Evolutionary conservation across 306 rosid species (phyloP).

Genomic region (Hippophae gyantsensis): DNA sequence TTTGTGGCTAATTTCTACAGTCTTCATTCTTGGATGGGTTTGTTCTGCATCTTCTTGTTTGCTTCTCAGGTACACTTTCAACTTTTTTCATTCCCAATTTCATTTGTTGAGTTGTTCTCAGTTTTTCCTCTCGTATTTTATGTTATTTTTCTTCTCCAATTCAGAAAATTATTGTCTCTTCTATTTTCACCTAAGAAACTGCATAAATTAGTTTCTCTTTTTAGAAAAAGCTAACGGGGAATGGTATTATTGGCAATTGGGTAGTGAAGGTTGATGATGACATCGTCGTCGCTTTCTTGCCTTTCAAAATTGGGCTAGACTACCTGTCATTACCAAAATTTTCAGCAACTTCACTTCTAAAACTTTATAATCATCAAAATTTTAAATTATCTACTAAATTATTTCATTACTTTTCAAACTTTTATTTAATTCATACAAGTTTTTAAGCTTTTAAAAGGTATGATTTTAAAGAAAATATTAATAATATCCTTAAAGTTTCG

Average conservation of each 20-base stretch:
- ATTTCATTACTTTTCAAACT: too few species aligned
- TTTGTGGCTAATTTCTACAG: conserved; percentile 77
- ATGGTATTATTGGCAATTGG: too few species aligned
- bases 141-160: not conserved
- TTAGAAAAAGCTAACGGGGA: not conserved
- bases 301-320: not conserved
- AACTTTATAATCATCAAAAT: too few species aligned
- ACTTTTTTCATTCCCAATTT: not conserved
- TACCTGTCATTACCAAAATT: too few species aligned
- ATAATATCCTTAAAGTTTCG: too few species aligned
- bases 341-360: too few species aligned
- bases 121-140: not conserved
- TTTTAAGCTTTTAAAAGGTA: too few species aligned
- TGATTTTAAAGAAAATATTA: too few species aligned
- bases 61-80: conserved; percentile 54
- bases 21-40: conserved; percentile 96
- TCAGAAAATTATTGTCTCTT: conserved; percentile 4
- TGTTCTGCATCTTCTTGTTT: conserved; percentile 53
- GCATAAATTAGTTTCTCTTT: conserved; percentile 3
- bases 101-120: not conserved
- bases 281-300: conserved; percentile 2
- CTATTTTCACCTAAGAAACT: conserved; percentile 1
- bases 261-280: not conserved
- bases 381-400: too few species aligned
- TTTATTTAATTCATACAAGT: too few species aligned